phyloP scores from a whole-genome alignment of 352 stramenopile species.

The Globisporangium carolinianum region DNA sequence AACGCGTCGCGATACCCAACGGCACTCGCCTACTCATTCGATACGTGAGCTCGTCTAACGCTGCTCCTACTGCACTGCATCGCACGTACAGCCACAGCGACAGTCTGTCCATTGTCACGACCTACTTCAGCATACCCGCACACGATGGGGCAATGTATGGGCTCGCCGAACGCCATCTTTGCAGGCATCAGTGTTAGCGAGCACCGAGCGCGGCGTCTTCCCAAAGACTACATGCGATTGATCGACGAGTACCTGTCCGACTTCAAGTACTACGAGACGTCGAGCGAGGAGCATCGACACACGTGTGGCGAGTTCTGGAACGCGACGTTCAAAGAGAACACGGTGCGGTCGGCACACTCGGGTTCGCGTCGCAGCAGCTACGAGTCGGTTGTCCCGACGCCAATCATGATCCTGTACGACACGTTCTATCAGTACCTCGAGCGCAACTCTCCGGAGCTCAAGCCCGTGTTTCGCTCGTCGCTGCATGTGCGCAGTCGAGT shows the following conservation, averaged over 20 bases:
- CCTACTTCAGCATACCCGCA: too few species aligned
- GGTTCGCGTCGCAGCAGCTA: slow-evolving; percentile 16
- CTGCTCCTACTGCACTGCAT: too few species aligned
- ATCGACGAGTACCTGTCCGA: slow-evolving; percentile 27
- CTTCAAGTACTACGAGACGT: slow-evolving; percentile 33
- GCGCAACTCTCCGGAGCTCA: slow-evolving; percentile 38
- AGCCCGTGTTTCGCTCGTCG: slow-evolving; percentile 38
- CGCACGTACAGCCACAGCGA: too few species aligned
- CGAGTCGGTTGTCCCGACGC: slow-evolving; percentile 6
- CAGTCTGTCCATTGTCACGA: too few species aligned
- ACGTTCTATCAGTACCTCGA: slow-evolving; percentile 42
- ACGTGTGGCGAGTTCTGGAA: slow-evolving; percentile 29
- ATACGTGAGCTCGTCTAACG: too few species aligned
- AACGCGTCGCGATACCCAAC: too few species aligned
- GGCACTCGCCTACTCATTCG: too few species aligned
- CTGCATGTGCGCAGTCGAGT: slow-evolving; percentile 74
- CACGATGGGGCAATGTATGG: slow-evolving; percentile 15
- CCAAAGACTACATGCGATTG: slow-evolving; percentile 22
- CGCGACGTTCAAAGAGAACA: slow-evolving; percentile 23
- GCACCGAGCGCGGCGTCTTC: slow-evolving; percentile 8
- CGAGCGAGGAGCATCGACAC: slow-evolving; percentile 20
- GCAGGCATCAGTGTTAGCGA: neutral
- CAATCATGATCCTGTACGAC: slow-evolving; percentile 30
- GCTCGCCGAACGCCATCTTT: slow-evolving; percentile 15
- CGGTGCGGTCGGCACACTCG: neutral